Evolutionary conservation across 163 green algal genomes (phyloP).

Genomic region (Scenedesmus sp.): DNA sequence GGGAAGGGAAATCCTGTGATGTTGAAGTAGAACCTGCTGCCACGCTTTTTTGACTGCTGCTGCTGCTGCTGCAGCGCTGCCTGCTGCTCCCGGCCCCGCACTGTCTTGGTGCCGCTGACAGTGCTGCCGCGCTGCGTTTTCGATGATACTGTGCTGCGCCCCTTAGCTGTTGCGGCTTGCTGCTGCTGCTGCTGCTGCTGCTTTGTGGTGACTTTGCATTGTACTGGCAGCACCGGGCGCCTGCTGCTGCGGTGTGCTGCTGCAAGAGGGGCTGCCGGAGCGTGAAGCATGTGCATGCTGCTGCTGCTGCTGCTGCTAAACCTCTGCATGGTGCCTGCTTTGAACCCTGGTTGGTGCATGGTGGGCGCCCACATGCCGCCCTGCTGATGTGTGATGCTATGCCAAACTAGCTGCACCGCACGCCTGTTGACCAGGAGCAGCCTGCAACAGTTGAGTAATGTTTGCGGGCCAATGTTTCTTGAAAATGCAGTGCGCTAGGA

Average conservation of each 20-base stretch:
- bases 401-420: background rate
- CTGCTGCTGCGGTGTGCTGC: background rate
- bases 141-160: background rate
- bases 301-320: background rate
- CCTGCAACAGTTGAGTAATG: background rate
- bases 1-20: constrained; percentile 93
- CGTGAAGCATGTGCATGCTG: background rate
- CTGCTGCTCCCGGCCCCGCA: background rate
- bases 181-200: background rate
- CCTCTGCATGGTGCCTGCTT: background rate
- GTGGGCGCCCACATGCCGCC: background rate
- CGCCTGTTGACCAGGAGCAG: background rate
- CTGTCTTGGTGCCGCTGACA: background rate
- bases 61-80: constrained; percentile 23
- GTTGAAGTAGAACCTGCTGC: constrained; percentile 76
- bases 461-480: background rate
- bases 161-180: background rate
- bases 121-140: constrained; percentile 3
- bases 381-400: background rate
- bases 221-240: background rate
- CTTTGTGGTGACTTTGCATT: background rate
- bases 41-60: background rate
- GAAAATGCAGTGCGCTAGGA: no score
- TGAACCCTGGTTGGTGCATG: background rate
- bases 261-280: background rate